A percentile compares a stretch with the other conserved stretches of the same genome.
These are phyloP conservation scores for Candolleomyces aberdarensis DNA, from an alignment of 768 basidiomycete genomes.

Conservation along the genomic window DNA sequence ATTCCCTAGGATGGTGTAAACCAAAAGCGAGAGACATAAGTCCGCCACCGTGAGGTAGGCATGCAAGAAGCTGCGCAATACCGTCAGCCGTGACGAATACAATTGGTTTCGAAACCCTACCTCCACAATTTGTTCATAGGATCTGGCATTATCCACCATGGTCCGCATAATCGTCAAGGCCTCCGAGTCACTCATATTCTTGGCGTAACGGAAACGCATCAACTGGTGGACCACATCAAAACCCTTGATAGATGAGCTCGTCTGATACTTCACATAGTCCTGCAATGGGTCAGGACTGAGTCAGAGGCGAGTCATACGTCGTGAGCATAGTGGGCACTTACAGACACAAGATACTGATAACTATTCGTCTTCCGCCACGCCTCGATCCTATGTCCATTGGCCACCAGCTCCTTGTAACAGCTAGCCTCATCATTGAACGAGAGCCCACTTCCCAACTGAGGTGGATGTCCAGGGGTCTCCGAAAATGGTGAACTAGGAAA, in stretches of 20 bases:
- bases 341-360: constrained; percentile 71
- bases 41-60: constrained; percentile 74
- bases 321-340: constrained; percentile 23
- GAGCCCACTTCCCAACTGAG: constrained; percentile 76
- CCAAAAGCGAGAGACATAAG: constrained; percentile 85
- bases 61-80: constrained; percentile 67
- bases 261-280: constrained; percentile 63
- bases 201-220: constrained; percentile 71
- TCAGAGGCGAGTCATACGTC: constrained; percentile 4
- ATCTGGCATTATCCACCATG: constrained; percentile 65
- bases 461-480: constrained; percentile 39
- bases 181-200: constrained; percentile 70
- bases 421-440: constrained; percentile 71
- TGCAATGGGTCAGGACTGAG: constrained; percentile 26
- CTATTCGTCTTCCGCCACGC: constrained; percentile 86
- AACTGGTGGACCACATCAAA: constrained; percentile 89
- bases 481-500: constrained; percentile 57
- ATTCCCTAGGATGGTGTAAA: constrained; percentile 82
- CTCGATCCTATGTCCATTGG: constrained; percentile 84
- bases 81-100: constrained; percentile 3
- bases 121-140: constrained; percentile 89
- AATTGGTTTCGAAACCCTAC: constrained; percentile 34
- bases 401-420: constrained; percentile 65
- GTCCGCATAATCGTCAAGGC: constrained; percentile 70
- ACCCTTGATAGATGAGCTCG: constrained; percentile 61